A percentile compares a stretch with the other conserved stretches of the same genome.
Conservation (phyloP, 108 stramenopile species). For the Skeletonema marinoi region DNA sequence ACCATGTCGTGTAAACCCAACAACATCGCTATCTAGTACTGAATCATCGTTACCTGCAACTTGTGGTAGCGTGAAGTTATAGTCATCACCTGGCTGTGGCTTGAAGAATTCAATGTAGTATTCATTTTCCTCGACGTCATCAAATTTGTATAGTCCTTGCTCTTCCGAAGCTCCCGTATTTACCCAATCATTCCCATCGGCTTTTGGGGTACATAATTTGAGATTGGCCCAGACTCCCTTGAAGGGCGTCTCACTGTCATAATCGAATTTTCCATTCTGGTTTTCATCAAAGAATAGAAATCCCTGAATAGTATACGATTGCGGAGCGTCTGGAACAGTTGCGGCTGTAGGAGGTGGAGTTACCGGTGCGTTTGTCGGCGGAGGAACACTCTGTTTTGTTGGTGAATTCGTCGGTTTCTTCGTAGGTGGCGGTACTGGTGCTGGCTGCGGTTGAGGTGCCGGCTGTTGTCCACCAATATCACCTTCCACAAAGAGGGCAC, state of each 20-base stretch:
- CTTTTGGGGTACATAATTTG: background rate
- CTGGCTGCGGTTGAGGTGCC: background rate
- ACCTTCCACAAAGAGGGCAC: conserved; percentile 23
- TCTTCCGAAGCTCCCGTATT: conserved; percentile 3
- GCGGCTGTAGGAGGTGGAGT: background rate
- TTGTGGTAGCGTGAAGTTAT: conserved; percentile 19
- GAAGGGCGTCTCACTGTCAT: background rate
- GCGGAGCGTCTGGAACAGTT: background rate
- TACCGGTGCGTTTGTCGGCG: conserved; percentile 5
- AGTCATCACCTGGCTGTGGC: conserved; percentile 14
- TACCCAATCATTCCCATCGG: conserved; percentile 7
- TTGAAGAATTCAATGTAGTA: conserved; percentile 39
- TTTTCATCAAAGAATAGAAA: conserved; percentile 33
- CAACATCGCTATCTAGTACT: conserved; percentile 27
- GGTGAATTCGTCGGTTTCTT: background rate
- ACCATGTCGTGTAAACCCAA: background rate
- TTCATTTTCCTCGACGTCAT: conserved; percentile 14
- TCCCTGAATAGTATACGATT: background rate
- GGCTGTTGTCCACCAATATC: background rate
- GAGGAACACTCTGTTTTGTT: background rate
- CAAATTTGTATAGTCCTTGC: conserved; percentile 30
- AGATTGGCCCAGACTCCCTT: conserved; percentile 28
- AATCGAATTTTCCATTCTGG: conserved; percentile 28
- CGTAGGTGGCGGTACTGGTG: background rate
- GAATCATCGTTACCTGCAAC: background rate